Evolutionary conservation across 2,329 filamentous ascomycete genomes (phyloP).

Genomic region (Diaporthe destruens): DNA sequence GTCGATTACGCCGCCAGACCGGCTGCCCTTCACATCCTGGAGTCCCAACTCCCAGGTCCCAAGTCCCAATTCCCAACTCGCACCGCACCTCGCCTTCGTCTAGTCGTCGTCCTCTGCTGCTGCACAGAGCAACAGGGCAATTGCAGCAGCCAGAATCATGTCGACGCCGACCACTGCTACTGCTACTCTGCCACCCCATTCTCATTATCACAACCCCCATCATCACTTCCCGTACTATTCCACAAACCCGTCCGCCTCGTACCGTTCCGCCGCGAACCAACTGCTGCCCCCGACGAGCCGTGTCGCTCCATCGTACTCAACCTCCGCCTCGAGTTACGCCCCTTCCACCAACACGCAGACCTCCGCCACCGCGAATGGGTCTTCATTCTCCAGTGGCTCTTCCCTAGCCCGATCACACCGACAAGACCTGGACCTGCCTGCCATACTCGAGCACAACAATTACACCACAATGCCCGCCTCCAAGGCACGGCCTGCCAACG

Average conservation of each 20-base stretch:
- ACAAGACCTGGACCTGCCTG: slow-evolving; percentile 43
- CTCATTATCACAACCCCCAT: slow-evolving; percentile 75
- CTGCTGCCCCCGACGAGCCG: slow-evolving; percentile 56
- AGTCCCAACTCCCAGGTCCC: slow-evolving; percentile 16
- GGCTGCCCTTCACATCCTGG: slow-evolving; percentile 30
- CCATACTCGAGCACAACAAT: slow-evolving; percentile 48
- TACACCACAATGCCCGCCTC: slow-evolving; percentile 55
- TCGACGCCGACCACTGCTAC: slow-evolving; percentile 85
- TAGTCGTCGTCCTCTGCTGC: slow-evolving; percentile 27
- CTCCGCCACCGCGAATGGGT: slow-evolving; percentile 46
- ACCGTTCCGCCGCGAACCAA: slow-evolving; percentile 51
- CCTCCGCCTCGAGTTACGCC: slow-evolving; percentile 43
- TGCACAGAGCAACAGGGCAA: slow-evolving; percentile 33
- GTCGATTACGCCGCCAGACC: slow-evolving; percentile 27
- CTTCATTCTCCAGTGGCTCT: slow-evolving; percentile 39
- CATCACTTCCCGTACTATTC: slow-evolving; percentile 62
- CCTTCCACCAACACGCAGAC: slow-evolving; percentile 42
- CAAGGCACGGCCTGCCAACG: slow-evolving; percentile 45
- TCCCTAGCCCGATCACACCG: slow-evolving; percentile 41
- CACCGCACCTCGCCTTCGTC: slow-evolving; percentile 16
- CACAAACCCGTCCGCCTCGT: slow-evolving; percentile 57
- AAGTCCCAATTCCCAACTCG: slow-evolving; percentile 4
- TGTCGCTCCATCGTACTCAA: slow-evolving; percentile 50
- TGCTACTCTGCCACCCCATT: slow-evolving; percentile 77
- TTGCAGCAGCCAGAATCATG: slow-evolving; percentile 63